Percentiles rank a stretch among this genome's conserved stretches.
Conservation (phyloP, 208 protist genomes). For the Acanthamoeba castellanii region DNA sequence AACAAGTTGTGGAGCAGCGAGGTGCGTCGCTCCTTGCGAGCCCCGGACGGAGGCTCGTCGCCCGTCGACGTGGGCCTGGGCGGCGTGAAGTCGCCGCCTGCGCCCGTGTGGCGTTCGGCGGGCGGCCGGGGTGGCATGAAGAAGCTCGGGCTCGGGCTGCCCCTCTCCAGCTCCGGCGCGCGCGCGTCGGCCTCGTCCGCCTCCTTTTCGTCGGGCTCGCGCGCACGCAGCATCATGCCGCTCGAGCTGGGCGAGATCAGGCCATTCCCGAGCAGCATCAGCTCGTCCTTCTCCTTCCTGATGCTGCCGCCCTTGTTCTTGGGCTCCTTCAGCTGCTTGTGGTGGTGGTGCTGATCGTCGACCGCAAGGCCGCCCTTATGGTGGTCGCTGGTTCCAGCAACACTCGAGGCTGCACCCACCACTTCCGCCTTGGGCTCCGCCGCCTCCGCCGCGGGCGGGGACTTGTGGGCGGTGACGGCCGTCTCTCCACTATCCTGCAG, state of each 20-base stretch:
- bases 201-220: conserved; percentile 2
- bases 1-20: conserved; percentile 30
- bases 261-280: conserved; percentile 4
- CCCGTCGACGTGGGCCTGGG: neutral
- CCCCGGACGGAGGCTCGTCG: neutral
- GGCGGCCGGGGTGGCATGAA: neutral
- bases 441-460: too few relatives aligned
- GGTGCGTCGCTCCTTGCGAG: conserved; percentile 19
- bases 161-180: too few relatives aligned
- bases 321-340: neutral
- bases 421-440: too few relatives aligned
- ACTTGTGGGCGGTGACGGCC: too few relatives aligned
- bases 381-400: too few relatives aligned
- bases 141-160: neutral
- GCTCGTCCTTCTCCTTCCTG: conserved; percentile 2
- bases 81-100: neutral
- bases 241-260: neutral
- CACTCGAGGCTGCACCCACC: too few relatives aligned
- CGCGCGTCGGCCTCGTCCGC: neutral
- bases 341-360: neutral
- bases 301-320: neutral
- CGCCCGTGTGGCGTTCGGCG: neutral
- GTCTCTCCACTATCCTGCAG: too few relatives aligned
- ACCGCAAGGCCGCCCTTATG: too few relatives aligned
- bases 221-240: conserved; percentile 4